Conservation (phyloP, 2,329 filamentous ascomycete species). For the Talaromyces marneffei region DNA sequence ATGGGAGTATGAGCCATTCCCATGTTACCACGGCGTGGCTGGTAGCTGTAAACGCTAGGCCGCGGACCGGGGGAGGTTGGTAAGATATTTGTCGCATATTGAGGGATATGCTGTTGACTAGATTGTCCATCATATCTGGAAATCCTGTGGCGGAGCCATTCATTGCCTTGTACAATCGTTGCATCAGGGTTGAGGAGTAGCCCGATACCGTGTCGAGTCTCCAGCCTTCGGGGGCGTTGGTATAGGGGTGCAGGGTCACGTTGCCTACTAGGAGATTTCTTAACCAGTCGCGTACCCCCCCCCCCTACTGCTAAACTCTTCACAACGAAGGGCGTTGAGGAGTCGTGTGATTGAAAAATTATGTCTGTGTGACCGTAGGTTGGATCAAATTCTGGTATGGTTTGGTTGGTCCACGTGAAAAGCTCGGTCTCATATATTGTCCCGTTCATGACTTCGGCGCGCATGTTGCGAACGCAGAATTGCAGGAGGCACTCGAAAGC, state of each 20-base stretch:
- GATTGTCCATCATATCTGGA: background rate
- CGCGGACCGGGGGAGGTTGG: background rate
- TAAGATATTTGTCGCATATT: background rate
- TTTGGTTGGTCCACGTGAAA: background rate
- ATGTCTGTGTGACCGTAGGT: background rate
- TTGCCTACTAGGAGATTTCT: background rate
- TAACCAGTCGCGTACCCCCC: background rate
- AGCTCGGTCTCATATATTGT: background rate
- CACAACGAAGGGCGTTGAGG: background rate
- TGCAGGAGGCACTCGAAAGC: background rate
- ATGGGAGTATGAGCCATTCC: slow-evolving; percentile 1
- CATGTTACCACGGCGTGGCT: background rate
- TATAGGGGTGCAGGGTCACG: background rate
- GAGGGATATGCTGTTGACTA: background rate
- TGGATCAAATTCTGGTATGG: background rate
- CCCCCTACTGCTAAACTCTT: background rate
- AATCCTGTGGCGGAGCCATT: background rate
- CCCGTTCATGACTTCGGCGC: background rate
- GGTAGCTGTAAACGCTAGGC: background rate
- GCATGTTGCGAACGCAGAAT: background rate
- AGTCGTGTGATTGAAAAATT: background rate
- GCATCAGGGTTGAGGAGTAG: background rate
- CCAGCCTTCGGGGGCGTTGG: background rate
- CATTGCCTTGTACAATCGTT: background rate
- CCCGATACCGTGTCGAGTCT: background rate